phyloP scores from a whole-genome alignment of 2,329 filamentous ascomycete genomes.

The Penicillium sp. region DNA sequence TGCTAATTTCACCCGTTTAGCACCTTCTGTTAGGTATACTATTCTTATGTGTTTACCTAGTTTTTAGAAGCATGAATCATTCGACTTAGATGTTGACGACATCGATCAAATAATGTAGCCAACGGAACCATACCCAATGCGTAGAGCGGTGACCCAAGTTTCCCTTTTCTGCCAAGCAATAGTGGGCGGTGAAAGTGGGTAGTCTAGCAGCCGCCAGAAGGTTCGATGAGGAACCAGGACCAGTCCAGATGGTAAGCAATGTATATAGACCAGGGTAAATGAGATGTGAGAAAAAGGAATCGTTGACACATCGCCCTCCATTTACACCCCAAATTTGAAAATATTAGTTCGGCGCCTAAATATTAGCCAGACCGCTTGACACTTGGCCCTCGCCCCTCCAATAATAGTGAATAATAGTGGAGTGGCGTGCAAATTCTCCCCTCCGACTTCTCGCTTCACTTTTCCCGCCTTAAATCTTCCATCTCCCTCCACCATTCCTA shows the following conservation, averaged over 20 bases:
- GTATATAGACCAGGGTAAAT: slow-evolving; percentile 15
- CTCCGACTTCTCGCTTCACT: slow-evolving; percentile 26
- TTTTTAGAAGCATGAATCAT: neutral
- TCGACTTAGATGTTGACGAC: neutral
- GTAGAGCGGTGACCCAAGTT: slow-evolving; percentile 11
- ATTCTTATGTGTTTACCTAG: neutral
- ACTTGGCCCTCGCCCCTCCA: slow-evolving; percentile 31
- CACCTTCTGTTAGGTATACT: neutral
- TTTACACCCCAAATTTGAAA: slow-evolving; percentile 7
- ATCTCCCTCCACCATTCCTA: slow-evolving; percentile 24
- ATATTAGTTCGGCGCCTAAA: slow-evolving; percentile 5
- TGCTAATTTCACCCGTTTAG: neutral
- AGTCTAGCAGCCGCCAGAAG: slow-evolving; percentile 40
- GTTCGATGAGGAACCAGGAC: slow-evolving; percentile 34
- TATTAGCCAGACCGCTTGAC: slow-evolving; percentile 27
- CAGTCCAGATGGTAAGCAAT: slow-evolving; percentile 10
- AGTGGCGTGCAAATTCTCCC: slow-evolving; percentile 43
- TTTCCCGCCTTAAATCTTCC: slow-evolving; percentile 18
- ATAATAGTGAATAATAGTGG: slow-evolving; percentile 36
- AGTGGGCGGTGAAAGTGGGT: slow-evolving; percentile 29
- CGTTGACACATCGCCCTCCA: neutral
- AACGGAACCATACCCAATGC: neutral
- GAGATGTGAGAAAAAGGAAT: neutral
- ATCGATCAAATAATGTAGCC: neutral
- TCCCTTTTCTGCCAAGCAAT: slow-evolving; percentile 23